Percentiles rank a stretch among this genome's conserved stretches.
phyloP scores from a whole-genome alignment of 2,329 filamentous ascomycete genomes.

The Thyridium curvatum region DNA sequence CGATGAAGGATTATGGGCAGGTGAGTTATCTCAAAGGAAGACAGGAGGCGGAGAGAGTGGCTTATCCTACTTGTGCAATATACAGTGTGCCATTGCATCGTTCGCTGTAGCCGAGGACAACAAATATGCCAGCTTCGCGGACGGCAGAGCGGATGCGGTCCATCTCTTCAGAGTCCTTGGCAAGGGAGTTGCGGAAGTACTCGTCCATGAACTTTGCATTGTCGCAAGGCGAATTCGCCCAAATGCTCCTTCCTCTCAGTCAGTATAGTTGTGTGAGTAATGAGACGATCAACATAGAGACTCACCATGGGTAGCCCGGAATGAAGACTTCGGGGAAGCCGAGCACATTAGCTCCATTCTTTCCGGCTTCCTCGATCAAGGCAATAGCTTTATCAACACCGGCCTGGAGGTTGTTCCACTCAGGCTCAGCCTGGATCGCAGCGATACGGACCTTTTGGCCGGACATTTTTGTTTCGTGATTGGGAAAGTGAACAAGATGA shows the following conservation, averaged over 20 bases:
- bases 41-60: too few species aligned
- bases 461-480: too few species aligned
- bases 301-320: slow-evolving; percentile 38
- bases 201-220: slow-evolving; percentile 18
- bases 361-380: slow-evolving; percentile 22
- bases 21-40: background rate
- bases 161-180: slow-evolving; percentile 36
- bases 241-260: slow-evolving; percentile 14
- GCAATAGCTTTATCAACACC: slow-evolving; percentile 20
- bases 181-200: slow-evolving; percentile 34
- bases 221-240: slow-evolving; percentile 27
- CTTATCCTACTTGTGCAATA: slow-evolving; percentile 28
- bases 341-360: slow-evolving; percentile 23
- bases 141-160: slow-evolving; percentile 30
- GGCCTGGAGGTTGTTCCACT: too few species aligned
- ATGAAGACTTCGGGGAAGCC: slow-evolving; percentile 40
- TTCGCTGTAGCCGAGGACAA: slow-evolving; percentile 44
- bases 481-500: too few species aligned
- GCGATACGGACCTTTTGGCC: background rate
- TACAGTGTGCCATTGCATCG: slow-evolving; percentile 37
- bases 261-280: too few species aligned
- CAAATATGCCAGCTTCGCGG: slow-evolving; percentile 33
- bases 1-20: slow-evolving; percentile 4
- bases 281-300: slow-evolving; percentile 1
- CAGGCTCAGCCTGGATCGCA: background rate